These are phyloP conservation scores for Drechslera avenae DNA, from an alignment of 2,329 filamentous ascomycete genomes.

Conservation along the genomic window DNA sequence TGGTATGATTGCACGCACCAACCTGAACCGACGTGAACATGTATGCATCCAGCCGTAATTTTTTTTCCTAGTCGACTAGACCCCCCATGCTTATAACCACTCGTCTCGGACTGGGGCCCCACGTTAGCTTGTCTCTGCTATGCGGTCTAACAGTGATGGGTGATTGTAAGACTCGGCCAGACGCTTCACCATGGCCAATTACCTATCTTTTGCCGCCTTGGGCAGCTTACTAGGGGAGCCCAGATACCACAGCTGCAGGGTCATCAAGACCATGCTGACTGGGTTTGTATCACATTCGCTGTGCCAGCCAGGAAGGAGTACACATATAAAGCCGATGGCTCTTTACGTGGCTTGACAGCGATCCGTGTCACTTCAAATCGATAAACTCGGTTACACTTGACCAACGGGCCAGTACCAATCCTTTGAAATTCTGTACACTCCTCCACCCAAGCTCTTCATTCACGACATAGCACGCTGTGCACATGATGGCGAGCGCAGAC, in stretches of 20 bases:
- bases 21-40: conserved; percentile 10
- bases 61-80: conserved; percentile 7
- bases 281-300: neutral
- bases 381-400: neutral
- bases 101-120: neutral
- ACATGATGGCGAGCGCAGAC: conserved; percentile 36
- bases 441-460: neutral
- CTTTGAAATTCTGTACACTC: neutral
- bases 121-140: conserved; percentile 1
- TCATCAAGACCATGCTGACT: conserved; percentile 12
- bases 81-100: conserved; percentile 1
- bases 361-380: neutral
- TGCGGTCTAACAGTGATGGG: neutral
- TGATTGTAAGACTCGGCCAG: conserved; percentile 2
- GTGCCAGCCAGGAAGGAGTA: neutral
- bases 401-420: neutral
- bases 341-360: neutral
- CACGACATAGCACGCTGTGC: neutral
- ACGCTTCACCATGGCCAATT: neutral
- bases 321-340: conserved; percentile 15
- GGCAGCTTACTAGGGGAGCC: conserved; percentile 9
- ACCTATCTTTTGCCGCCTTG: neutral
- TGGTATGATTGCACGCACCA: neutral
- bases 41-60: conserved; percentile 12
- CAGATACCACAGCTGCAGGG: conserved; percentile 12